Conservation (phyloP, 306 rosid species). For the Oemleria cerasiformis region DNA sequence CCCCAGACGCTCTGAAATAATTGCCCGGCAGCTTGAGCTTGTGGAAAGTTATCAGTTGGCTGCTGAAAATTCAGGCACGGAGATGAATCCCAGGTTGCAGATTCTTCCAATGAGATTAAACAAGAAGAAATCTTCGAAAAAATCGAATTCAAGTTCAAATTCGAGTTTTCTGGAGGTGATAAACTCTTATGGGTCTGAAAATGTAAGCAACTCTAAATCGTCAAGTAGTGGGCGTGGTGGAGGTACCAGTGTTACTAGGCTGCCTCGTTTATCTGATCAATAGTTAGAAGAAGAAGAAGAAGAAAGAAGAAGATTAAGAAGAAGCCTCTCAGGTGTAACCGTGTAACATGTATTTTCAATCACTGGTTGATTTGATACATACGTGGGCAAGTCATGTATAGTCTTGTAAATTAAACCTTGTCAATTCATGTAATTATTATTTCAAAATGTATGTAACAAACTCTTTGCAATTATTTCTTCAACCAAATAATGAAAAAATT, state of each 20-base stretch:
- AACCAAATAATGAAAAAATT: not conserved
- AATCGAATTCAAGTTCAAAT: conserved; percentile 40
- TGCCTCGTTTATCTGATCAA: conserved; percentile 74
- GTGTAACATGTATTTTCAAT: conserved; percentile 33
- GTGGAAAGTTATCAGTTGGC: conserved; percentile 89
- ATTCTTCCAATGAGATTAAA: conserved; percentile 78
- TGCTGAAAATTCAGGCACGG: conserved; percentile 88
- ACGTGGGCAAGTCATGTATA: conserved; percentile 43
- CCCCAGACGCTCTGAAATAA: conserved; percentile 85
- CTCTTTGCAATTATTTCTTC: conserved; percentile 10
- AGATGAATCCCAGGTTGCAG: conserved; percentile 90
- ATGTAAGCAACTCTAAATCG: conserved; percentile 24
- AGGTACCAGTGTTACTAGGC: conserved; percentile 55
- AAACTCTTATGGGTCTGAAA: not conserved
- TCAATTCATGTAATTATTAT: conserved; percentile 7
- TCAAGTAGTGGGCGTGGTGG: conserved; percentile 28
- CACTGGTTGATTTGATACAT: conserved; percentile 27
- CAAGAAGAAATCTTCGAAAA: conserved; percentile 33
- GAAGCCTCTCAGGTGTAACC: conserved; percentile 31
- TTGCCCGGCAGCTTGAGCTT: conserved; percentile 87
- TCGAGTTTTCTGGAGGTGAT: conserved; percentile 39
- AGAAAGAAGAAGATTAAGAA: not conserved
- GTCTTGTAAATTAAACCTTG: conserved; percentile 46
- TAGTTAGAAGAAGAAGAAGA: not conserved
- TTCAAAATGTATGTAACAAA: not conserved